A percentile compares a stretch with the other conserved stretches of the same genome.
These are phyloP conservation scores for Cyclotella choctawhatcheeana DNA, from an alignment of 108 stramenopile species.

Conservation along the genomic window DNA sequence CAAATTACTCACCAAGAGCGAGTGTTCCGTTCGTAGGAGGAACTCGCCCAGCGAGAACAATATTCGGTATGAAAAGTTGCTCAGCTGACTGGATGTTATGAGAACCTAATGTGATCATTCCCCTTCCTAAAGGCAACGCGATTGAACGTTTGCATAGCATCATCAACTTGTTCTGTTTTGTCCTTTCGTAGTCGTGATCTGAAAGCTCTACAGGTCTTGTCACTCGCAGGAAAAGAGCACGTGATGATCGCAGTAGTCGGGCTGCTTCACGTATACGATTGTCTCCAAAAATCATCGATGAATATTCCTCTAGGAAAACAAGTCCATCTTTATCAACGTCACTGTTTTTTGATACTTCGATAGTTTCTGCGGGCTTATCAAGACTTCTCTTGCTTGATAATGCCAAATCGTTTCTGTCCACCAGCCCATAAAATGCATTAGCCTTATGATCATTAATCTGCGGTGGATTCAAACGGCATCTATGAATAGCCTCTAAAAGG, in stretches of 20 bases:
- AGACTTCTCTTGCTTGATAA: slow-evolving; percentile 15
- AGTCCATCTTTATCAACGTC: slow-evolving; percentile 85
- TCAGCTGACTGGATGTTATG: slow-evolving; percentile 81
- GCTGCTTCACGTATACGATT: slow-evolving; percentile 90
- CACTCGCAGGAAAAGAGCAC: slow-evolving; percentile 81
- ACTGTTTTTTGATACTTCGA: not conserved
- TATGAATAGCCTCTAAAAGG: slow-evolving; percentile 68
- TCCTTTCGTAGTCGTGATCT: slow-evolving; percentile 90
- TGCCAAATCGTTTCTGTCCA: slow-evolving; percentile 81
- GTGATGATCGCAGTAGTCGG: slow-evolving; percentile 87
- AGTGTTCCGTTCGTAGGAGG: slow-evolving; percentile 91
- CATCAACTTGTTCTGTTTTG: slow-evolving; percentile 86
- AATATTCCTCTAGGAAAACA: slow-evolving; percentile 66
- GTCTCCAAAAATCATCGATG: slow-evolving; percentile 90
- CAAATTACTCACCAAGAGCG: slow-evolving; percentile 46
- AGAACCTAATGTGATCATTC: slow-evolving; percentile 96
- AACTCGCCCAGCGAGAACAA: slow-evolving; percentile 89
- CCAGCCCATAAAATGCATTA: slow-evolving; percentile 68
- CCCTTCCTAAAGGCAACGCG: slow-evolving; percentile 91
- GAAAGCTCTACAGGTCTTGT: slow-evolving; percentile 83
- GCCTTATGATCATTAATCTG: slow-evolving; percentile 29
- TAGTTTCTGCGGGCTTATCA: not conserved
- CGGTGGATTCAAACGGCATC: slow-evolving; percentile 63
- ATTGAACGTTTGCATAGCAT: slow-evolving; percentile 85
- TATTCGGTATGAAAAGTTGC: slow-evolving; percentile 85